Conservation (phyloP, 2,329 filamentous ascomycete genomes). For the Sphaerostilbella broomeana region DNA sequence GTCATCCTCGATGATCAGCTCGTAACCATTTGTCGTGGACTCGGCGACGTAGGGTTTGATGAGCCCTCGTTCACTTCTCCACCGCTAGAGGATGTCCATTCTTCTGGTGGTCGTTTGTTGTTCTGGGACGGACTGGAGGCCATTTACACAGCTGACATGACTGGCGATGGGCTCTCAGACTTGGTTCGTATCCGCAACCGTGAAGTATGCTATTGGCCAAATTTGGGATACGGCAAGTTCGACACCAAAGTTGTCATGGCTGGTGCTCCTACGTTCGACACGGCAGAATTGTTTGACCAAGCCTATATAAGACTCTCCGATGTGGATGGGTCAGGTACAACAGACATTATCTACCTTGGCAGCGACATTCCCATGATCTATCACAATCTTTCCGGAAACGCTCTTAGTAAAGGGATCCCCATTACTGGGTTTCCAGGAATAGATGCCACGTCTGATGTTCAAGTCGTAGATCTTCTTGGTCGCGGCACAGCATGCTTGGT, state of each 20-base stretch:
- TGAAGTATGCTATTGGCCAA: slow-evolving; percentile 29
- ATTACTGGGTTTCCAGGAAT: slow-evolving; percentile 11
- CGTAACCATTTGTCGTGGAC: no score
- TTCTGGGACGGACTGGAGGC: no score
- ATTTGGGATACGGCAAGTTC: slow-evolving; percentile 29
- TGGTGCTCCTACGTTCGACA: slow-evolving; percentile 20
- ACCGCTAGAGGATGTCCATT: no score
- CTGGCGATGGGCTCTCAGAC: slow-evolving; percentile 22
- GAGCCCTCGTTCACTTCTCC: no score
- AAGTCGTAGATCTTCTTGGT: slow-evolving; percentile 19
- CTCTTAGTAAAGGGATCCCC: slow-evolving; percentile 9
- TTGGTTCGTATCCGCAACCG: slow-evolving; percentile 22
- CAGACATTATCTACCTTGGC: slow-evolving; percentile 24
- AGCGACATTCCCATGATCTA: slow-evolving; percentile 14
- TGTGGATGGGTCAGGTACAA: slow-evolving; percentile 20
- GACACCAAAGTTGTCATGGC: slow-evolving; percentile 23
- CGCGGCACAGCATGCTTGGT: slow-evolving; percentile 18
- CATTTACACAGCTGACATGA: slow-evolving; percentile 22
- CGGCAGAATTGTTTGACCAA: slow-evolving; percentile 17
- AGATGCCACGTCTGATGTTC: slow-evolving; percentile 8
- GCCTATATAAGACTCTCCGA: slow-evolving; percentile 18
- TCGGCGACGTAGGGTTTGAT: no score
- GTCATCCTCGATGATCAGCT: no score
- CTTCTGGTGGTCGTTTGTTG: no score
- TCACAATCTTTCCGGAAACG: slow-evolving; percentile 18